A percentile compares a stretch with the other conserved stretches of the same genome.
Conservation (phyloP, 345 rosid species). For the Murraya koenigii region DNA sequence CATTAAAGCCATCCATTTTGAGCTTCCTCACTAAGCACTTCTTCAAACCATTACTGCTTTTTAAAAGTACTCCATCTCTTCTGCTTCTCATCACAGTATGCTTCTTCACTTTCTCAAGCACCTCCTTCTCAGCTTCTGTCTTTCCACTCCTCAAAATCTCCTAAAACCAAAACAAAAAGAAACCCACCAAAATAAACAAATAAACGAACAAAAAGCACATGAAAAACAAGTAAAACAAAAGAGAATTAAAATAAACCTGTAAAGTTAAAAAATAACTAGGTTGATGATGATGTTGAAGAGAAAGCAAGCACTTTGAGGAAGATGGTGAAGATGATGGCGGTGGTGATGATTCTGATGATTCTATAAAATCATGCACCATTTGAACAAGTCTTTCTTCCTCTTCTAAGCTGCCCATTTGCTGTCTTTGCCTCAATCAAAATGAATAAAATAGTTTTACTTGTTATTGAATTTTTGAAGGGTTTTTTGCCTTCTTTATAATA, state of each 20-base stretch:
- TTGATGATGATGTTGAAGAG: conserved; percentile 12
- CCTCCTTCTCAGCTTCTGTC: conserved; percentile 30
- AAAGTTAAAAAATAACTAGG: conserved; percentile 22
- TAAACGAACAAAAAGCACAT: not conserved
- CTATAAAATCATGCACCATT: conserved; percentile 61
- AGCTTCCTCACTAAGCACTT: conserved; percentile 41
- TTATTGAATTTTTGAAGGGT: not conserved
- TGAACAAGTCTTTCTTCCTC: conserved; percentile 48
- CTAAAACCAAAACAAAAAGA: conserved; percentile 18
- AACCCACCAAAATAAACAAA: not conserved
- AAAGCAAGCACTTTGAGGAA: conserved; percentile 16
- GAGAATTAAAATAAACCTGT: conserved; percentile 27
- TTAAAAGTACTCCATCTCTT: conserved; percentile 12
- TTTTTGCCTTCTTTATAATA: not conserved
- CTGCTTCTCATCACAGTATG: conserved; percentile 29
- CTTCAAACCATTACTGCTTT: conserved; percentile 23
- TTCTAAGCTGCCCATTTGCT: conserved; percentile 29
- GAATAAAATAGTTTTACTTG: too few species aligned
- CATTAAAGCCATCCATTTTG: conserved; percentile 43
- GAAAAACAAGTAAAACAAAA: not conserved
- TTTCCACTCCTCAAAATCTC: conserved; percentile 32
- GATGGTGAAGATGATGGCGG: conserved; percentile 16
- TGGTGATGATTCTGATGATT: conserved; percentile 41
- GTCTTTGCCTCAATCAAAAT: not conserved
- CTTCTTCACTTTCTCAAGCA: conserved; percentile 31